Evolutionary conservation across 176 grass and related monocot genomes (phyloP).

Genomic region (Cenchrus americanus): DNA sequence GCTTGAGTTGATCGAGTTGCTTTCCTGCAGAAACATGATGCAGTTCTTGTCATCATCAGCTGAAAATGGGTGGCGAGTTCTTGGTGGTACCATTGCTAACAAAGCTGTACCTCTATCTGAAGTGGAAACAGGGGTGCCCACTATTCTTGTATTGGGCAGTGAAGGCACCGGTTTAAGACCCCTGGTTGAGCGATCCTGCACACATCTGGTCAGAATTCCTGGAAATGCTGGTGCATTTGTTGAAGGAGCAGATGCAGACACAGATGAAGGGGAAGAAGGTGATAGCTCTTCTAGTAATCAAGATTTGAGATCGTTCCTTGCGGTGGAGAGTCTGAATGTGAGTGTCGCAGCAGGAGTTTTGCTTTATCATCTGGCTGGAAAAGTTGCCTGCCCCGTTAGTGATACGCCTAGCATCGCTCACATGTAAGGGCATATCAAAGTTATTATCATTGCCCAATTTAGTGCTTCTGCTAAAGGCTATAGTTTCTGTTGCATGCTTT

Average conservation of each 20-base stretch:
- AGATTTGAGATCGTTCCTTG: constrained; percentile 76
- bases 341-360: constrained; percentile 97
- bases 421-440: constrained; percentile 35
- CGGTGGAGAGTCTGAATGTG: constrained; percentile 98
- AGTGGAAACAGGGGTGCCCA: constrained; percentile 61
- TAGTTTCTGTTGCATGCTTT: constrained; percentile 35
- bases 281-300: constrained; percentile 44
- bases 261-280: constrained; percentile 57
- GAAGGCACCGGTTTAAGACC: constrained; percentile 88
- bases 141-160: constrained; percentile 96
- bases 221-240: constrained; percentile 51
- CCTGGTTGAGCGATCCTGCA: constrained; percentile 91
- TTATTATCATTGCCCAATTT: constrained; percentile 10
- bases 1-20: constrained; percentile 87
- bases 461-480: background rate
- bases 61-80: constrained; percentile 92
- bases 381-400: constrained; percentile 39
- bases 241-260: constrained; percentile 48
- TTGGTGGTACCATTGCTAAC: constrained; percentile 80
- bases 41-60: constrained; percentile 88
- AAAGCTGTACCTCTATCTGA: constrained; percentile 82
- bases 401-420: constrained; percentile 42
- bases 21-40: constrained; percentile 98
- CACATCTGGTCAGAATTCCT: constrained; percentile 82
- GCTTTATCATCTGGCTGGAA: constrained; percentile 81